A percentile compares a stretch with the other conserved stretches of the same genome.
Conservation (phyloP, 768 basidiomycete species). For the Mycena vulgaris region DNA sequence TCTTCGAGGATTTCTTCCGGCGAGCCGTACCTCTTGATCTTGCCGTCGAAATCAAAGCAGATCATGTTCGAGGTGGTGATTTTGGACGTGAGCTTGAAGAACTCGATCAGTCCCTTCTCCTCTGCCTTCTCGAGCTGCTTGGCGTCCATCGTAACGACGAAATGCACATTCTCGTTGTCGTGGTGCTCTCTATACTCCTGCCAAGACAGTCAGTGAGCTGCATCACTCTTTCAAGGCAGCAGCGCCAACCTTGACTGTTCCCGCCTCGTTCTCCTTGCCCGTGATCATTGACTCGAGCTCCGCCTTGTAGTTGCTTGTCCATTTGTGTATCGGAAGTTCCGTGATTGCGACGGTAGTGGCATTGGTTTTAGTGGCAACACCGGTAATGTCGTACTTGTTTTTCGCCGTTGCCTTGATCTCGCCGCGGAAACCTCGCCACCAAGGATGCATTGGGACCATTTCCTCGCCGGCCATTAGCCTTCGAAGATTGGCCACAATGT, state of each 20-base stretch:
- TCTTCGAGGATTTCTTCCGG: slow-evolving; percentile 95
- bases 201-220: slow-evolving; percentile 5
- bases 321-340: slow-evolving; percentile 94
- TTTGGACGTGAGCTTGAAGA: slow-evolving; percentile 90
- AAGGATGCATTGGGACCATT: slow-evolving; percentile 89
- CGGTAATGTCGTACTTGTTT: slow-evolving; percentile 89
- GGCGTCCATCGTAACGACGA: slow-evolving; percentile 84
- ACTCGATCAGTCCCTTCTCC: slow-evolving; percentile 89
- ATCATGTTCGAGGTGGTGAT: slow-evolving; percentile 98
- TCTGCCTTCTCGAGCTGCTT: slow-evolving; percentile 91
- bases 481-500: slow-evolving; percentile 91
- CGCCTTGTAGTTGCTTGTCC: slow-evolving; percentile 95
- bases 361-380: slow-evolving; percentile 81
- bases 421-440: slow-evolving; percentile 98
- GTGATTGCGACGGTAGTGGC: slow-evolving; percentile 95
- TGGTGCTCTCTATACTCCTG: slow-evolving; percentile 99
- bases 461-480: slow-evolving; percentile 91
- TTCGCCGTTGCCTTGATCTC: slow-evolving; percentile 85
- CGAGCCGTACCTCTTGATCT: slow-evolving; percentile 93
- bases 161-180: slow-evolving; percentile 93
- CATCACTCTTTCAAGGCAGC: background rate
- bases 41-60: slow-evolving; percentile 95
- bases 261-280: slow-evolving; percentile 83
- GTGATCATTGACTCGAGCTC: slow-evolving; percentile 89
- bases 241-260: slow-evolving; percentile 79